Base-by-base conservation (phyloP, 108 stramenopile species). In the Pseudonitzschia multiseries region DNA sequence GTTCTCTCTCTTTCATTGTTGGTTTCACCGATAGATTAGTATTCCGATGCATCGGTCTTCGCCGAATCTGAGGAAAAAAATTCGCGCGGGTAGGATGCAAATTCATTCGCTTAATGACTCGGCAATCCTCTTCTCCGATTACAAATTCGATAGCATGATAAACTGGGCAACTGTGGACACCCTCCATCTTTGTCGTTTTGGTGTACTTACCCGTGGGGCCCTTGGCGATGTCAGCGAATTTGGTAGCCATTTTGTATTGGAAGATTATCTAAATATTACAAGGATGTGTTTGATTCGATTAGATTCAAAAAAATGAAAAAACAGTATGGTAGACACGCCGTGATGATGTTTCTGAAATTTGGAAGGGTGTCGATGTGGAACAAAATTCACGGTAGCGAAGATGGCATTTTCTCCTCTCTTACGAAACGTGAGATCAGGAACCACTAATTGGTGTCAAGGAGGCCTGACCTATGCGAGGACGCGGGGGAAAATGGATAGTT, bases 161-260 rank as follows among this genome's bases (percentile, higher is more conserved):
- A n/a, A n/a, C n/a, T n/a, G n/a, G n/a, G n/a, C 36, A 36, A 6
- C 36, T 36, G 36, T 36, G 2, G 36, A 36, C 4, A 36, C 36
- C 36, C n/a, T 5, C 41, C 65, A 65, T 5, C 40, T 65, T 14
- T 18, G 3, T 52, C 48, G 28, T 46, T 53, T 57, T 26, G 36
- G 32, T 48, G n/a, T 29, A 79, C 85, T 74, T 73, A 89, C 87
- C 85, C 68, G 71, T 88, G 67, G 90, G 78, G 74, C 77, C 82
- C 81, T 92, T 95, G 80, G 87, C 78, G 77, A 95, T 78, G 71
- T 95, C 94, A 70, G 87, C 78, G 67, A 95, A 95, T 72, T 91
- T 92, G 83, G 86, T 86, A 68, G 88, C 87, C 89, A 89, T 87
- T 53, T 42, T 84, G 67, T 68, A 33, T 63, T 64, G 46, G 27